phyloP scores from a whole-genome alignment of 306 rosid species.

The Rosa rugosa region DNA sequence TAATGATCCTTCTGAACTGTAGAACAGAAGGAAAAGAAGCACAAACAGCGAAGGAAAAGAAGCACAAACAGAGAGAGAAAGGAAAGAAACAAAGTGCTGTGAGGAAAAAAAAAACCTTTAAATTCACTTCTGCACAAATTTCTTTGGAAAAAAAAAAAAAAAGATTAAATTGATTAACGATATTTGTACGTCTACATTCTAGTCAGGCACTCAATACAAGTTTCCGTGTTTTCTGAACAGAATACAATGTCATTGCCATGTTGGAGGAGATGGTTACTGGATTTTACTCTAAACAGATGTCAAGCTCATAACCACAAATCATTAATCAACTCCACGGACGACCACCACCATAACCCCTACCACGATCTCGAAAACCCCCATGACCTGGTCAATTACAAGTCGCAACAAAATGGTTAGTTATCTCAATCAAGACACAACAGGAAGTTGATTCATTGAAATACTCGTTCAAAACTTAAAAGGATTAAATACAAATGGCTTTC shows the following conservation, averaged over 20 bases:
- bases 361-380: slow-evolving; percentile 68
- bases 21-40: too few species aligned
- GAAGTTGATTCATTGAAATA: neutral
- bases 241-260: slow-evolving; percentile 20
- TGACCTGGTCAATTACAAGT: slow-evolving; percentile 38
- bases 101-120: too few species aligned
- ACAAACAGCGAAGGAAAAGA: too few species aligned
- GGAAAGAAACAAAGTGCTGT: too few species aligned
- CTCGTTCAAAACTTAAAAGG: neutral
- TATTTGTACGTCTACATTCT: slow-evolving; percentile 20
- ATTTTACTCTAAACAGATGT: slow-evolving; percentile 6
- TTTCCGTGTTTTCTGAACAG: slow-evolving; percentile 15
- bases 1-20: too few species aligned
- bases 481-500: neutral
- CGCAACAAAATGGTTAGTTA: neutral
- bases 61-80: too few species aligned
- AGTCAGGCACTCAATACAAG: slow-evolving; percentile 31
- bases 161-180: neutral
- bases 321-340: slow-evolving; percentile 59
- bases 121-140: neutral
- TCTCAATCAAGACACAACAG: neutral
- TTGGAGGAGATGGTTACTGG: neutral
- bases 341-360: slow-evolving; percentile 56
- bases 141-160: neutral
- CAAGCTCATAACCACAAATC: slow-evolving; percentile 13